Conservation (phyloP, 352 stramenopile species). For the Phytophthora sp. region DNA sequence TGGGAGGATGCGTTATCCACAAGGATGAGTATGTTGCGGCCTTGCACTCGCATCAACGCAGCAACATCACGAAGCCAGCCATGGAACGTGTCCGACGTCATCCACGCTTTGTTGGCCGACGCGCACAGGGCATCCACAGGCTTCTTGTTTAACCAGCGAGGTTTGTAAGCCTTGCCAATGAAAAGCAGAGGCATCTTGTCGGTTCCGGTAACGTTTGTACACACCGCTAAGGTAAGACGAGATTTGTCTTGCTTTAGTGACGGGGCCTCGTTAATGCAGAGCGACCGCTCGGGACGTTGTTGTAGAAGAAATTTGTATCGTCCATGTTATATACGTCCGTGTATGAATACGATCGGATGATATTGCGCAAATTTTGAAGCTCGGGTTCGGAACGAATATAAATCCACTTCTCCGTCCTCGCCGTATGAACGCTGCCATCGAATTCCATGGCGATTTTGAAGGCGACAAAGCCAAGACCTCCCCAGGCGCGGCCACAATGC, state of each 20-base stretch:
- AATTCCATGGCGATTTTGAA: neutral
- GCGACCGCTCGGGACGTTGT: neutral
- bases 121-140: neutral
- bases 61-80: no score
- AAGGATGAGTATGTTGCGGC: neutral
- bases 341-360: constrained; percentile 1
- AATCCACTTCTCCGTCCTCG: neutral
- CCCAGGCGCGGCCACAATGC: neutral
- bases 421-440: constrained; percentile 1
- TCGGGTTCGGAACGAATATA: neutral
- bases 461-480: neutral
- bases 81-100: no score
- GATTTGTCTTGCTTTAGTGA: constrained; percentile 1
- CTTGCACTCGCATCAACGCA: no score
- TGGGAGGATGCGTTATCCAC: constrained; percentile 4
- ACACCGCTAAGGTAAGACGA: no score
- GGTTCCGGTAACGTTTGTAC: neutral
- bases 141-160: neutral
- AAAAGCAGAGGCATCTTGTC: constrained; percentile 1
- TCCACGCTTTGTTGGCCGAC: neutral
- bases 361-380: neutral
- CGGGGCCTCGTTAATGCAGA: neutral
- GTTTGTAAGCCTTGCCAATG: neutral
- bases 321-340: neutral
- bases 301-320: neutral